phyloP scores from a whole-genome alignment of 1,139 yeast genomes.

The Candida freyschussii region DNA sequence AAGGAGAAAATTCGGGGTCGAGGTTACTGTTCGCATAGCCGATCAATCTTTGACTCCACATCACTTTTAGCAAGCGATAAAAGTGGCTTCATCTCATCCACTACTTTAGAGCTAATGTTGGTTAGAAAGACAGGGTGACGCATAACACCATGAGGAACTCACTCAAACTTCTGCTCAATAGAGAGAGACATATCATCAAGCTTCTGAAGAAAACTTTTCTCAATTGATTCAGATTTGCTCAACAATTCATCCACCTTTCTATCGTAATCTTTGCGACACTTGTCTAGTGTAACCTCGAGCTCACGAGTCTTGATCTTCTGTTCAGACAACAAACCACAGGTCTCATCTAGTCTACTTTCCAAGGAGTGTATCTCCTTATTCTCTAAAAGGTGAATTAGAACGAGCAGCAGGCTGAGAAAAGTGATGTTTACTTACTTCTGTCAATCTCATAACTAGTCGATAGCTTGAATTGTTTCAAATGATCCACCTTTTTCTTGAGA shows the following conservation, averaged over 20 bases:
- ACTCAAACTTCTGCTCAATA: neutral
- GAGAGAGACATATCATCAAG: conserved; percentile 4
- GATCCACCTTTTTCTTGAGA: conserved; percentile 21
- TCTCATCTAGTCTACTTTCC: conserved; percentile 20
- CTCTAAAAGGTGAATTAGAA: conserved; percentile 7
- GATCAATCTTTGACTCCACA: too few relatives aligned
- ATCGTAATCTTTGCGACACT: conserved; percentile 20
- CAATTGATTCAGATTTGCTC: conserved; percentile 2
- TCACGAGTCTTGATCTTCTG: conserved; percentile 22
- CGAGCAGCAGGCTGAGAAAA: too few relatives aligned
- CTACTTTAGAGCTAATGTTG: conserved; percentile 1
- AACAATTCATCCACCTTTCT: conserved; percentile 7
- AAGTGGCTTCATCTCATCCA: conserved; percentile 2
- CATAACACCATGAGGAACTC: too few relatives aligned
- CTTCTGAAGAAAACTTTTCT: conserved; percentile 3
- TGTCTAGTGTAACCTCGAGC: conserved; percentile 18
- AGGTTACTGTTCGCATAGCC: too few relatives aligned
- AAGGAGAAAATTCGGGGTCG: too few relatives aligned
- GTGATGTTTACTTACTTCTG: conserved; percentile 8
- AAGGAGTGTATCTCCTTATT: conserved; percentile 20
- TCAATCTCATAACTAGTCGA: conserved; percentile 21
- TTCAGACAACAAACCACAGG: conserved; percentile 24
- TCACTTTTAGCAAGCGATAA: too few relatives aligned
- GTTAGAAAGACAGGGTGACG: too few relatives aligned
- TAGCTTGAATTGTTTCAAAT: conserved; percentile 19